Percentiles rank a stretch among this genome's conserved stretches.
Evolutionary conservation across 2,329 filamentous ascomycete species (phyloP).

Genomic region (Arthrobotrys pseudoclavata): DNA sequence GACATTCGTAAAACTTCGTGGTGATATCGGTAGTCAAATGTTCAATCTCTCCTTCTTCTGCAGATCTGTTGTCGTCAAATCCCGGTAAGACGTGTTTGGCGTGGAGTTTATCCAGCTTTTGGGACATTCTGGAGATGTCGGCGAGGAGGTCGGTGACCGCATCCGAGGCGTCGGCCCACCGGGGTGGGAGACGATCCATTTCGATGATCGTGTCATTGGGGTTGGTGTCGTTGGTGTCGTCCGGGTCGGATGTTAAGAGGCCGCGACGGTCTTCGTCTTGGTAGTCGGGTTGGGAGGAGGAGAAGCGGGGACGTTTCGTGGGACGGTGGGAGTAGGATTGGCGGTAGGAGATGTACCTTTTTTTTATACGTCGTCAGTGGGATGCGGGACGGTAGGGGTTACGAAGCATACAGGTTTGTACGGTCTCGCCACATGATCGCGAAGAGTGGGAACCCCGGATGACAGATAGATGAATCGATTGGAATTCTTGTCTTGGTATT

Average conservation of each 20-base stretch:
- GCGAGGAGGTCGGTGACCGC: slow-evolving; percentile 87
- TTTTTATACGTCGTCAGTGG: neutral
- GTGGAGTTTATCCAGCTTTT: slow-evolving; percentile 89
- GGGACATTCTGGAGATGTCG: slow-evolving; percentile 84
- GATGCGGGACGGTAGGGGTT: slow-evolving; percentile 14
- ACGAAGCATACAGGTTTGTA: slow-evolving; percentile 85
- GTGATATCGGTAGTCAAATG: slow-evolving; percentile 90
- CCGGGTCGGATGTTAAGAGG: slow-evolving; percentile 79
- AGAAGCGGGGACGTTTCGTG: slow-evolving; percentile 82
- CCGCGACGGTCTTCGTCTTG: slow-evolving; percentile 78
- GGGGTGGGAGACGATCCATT: slow-evolving; percentile 94
- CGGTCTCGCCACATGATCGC: slow-evolving; percentile 98
- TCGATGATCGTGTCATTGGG: slow-evolving; percentile 80
- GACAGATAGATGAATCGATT: slow-evolving; percentile 36
- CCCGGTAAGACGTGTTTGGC: slow-evolving; percentile 97
- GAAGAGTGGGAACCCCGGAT: slow-evolving; percentile 62
- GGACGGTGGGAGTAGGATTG: slow-evolving; percentile 98
- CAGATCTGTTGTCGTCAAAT: slow-evolving; percentile 90
- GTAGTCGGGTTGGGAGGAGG: slow-evolving; percentile 64
- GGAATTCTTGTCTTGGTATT: slow-evolving; percentile 25
- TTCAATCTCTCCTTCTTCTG: slow-evolving; percentile 92
- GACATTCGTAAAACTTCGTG: slow-evolving; percentile 87
- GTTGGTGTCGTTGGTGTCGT: slow-evolving; percentile 78
- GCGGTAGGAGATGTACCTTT: slow-evolving; percentile 93
- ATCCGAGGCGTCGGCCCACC: slow-evolving; percentile 95